A percentile compares a stretch with the other conserved stretches of the same genome.
Evolutionary conservation across 768 basidiomycete species (phyloP).

Genomic region (Serendipita sp.): DNA sequence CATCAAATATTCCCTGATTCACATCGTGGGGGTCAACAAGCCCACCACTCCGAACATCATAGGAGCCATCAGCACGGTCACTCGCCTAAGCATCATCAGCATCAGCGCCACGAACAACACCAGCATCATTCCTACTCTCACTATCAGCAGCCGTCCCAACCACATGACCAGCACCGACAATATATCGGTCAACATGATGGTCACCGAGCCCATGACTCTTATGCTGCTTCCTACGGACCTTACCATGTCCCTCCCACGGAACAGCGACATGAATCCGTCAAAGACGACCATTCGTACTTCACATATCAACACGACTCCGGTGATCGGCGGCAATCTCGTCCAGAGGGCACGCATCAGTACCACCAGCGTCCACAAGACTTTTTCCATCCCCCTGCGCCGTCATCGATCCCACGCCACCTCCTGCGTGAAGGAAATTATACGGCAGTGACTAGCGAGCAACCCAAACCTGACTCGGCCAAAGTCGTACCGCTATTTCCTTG

Average conservation of each 20-base stretch:
- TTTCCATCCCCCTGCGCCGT: conserved; percentile 43
- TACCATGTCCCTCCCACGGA: background rate
- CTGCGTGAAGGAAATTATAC: conserved; percentile 63
- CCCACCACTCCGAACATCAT: background rate
- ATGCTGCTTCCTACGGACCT: background rate
- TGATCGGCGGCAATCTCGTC: background rate
- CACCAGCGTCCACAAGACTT: conserved; percentile 23
- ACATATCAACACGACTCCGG: background rate
- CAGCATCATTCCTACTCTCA: background rate
- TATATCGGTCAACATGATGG: background rate
- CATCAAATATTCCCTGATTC: background rate
- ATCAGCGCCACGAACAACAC: background rate
- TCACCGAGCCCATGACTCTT: background rate
- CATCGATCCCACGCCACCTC: conserved; percentile 50
- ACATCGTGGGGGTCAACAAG: background rate
- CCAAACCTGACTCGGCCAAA: conserved; percentile 53
- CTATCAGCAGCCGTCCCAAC: background rate
- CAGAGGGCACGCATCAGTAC: background rate
- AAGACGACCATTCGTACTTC: background rate
- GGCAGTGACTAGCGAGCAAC: conserved; percentile 28
- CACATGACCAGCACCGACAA: background rate
- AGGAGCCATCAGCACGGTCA: background rate
- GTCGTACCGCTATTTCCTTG: conserved; percentile 85
- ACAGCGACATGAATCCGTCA: background rate
- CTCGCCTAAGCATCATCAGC: background rate